These are phyloP conservation scores for Lodderomyces parapsilosis DNA, from an alignment of 1,139 yeast genomes.

Conservation along the genomic window DNA sequence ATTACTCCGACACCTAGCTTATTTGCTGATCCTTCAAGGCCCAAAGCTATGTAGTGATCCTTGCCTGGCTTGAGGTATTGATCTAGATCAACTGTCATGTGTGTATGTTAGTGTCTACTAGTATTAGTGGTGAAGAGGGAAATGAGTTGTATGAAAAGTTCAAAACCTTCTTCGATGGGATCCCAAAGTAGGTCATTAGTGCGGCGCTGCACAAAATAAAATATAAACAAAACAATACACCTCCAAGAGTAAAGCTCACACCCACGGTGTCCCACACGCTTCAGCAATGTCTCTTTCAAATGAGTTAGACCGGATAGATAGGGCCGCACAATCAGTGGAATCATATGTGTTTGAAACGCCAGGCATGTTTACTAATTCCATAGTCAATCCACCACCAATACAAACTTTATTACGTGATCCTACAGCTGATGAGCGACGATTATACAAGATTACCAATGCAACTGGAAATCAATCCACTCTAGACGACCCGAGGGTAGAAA, in stretches of 20 bases:
- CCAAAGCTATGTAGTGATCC: constrained; percentile 67
- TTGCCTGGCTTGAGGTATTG: constrained; percentile 40
- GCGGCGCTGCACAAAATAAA: constrained; percentile 5
- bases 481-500: constrained; percentile 15
- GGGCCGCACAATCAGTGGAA: constrained; percentile 20
- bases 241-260: too few species aligned
- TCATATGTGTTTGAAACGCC: constrained; percentile 47
- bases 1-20: constrained; percentile 93
- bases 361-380: constrained; percentile 66
- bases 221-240: constrained; percentile 11
- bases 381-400: constrained; percentile 53
- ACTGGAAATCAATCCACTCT: neutral
- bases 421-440: constrained; percentile 49
- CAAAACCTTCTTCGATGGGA: neutral
- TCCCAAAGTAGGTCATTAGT: neutral
- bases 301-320: constrained; percentile 25
- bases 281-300: constrained; percentile 22
- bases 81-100: constrained; percentile 39
- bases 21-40: constrained; percentile 96
- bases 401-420: constrained; percentile 63
- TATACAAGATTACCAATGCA: constrained; percentile 34
- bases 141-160: neutral
- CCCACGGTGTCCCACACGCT: too few species aligned
- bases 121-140: neutral
- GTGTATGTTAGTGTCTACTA: neutral